A percentile compares a stretch with the other conserved stretches of the same genome.
Evolutionary conservation across 202 grass and related monocot species (phyloP).

Genomic region (Zoysia matrella): DNA sequence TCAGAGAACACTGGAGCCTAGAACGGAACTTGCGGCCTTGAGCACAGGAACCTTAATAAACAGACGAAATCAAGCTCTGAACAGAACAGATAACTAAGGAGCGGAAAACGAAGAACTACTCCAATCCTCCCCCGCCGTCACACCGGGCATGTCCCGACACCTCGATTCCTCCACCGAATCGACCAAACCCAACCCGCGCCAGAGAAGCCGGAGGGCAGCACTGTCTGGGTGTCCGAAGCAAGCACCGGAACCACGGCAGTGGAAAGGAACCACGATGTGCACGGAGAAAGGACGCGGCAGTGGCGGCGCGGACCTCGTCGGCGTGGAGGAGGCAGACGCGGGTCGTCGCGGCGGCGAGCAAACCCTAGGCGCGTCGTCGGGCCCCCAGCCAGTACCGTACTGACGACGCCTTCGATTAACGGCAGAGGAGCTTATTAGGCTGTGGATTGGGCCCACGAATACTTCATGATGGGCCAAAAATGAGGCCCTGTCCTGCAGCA

Average conservation of each 20-base stretch:
- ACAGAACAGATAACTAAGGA: neutral
- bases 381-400: neutral
- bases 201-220: neutral
- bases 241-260: neutral
- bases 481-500: too few species aligned
- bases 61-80: neutral
- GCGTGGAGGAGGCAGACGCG: neutral
- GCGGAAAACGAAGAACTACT: neutral
- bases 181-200: neutral
- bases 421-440: neutral
- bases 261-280: too few species aligned
- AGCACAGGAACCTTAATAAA: neutral
- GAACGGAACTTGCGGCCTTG: neutral
- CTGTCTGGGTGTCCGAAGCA: neutral
- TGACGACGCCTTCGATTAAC: neutral
- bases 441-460: neutral
- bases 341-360: neutral
- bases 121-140: neutral
- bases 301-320: neutral
- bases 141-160: neutral
- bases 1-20: neutral
- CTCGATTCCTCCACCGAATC: neutral
- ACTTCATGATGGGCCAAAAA: neutral
- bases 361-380: neutral
- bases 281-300: neutral